Evolutionary conservation across 1,139 yeast genomes (phyloP).

Genomic region (Saccharomycopsis hybrid): DNA sequence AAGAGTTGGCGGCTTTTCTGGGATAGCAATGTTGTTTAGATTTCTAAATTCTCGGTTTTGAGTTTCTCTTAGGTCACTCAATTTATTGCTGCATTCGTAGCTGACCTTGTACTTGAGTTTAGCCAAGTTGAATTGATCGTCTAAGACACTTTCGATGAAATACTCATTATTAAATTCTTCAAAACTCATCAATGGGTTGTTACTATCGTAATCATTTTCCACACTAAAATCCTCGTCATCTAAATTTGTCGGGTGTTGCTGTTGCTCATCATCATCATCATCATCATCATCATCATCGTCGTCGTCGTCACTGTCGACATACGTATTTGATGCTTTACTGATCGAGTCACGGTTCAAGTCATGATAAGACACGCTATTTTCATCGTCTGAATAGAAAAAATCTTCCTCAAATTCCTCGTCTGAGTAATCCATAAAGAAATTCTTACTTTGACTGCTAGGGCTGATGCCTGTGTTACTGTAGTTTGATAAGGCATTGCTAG

Average conservation of each 20-base stretch:
- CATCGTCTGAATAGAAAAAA: constrained; percentile 9
- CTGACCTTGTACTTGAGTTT: constrained; percentile 19
- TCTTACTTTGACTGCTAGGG: too few species aligned
- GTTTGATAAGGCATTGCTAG: background rate
- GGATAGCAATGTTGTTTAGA: too few species aligned
- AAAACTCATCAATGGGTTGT: constrained; percentile 18
- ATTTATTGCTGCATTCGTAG: constrained; percentile 15
- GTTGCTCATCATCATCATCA: constrained; percentile 6
- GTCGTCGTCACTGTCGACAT: constrained; percentile 1
- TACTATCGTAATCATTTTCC: constrained; percentile 20
- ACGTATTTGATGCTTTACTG: background rate
- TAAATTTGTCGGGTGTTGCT: too few species aligned
- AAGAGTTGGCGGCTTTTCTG: too few species aligned
- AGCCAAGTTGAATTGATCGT: constrained; percentile 12
- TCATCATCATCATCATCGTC: constrained; percentile 7
- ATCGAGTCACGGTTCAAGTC: background rate
- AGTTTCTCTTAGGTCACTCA: background rate
- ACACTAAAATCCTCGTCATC: constrained; percentile 13
- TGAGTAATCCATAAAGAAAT: background rate
- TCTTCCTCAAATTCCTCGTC: constrained; percentile 18
- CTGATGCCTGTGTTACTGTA: background rate
- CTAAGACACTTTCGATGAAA: constrained; percentile 17
- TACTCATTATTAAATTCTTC: constrained; percentile 19
- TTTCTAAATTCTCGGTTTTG: background rate
- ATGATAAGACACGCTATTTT: background rate